Evolutionary conservation across 2,329 filamentous ascomycete species (phyloP).

Genomic region (Hypoxylon sp.): DNA sequence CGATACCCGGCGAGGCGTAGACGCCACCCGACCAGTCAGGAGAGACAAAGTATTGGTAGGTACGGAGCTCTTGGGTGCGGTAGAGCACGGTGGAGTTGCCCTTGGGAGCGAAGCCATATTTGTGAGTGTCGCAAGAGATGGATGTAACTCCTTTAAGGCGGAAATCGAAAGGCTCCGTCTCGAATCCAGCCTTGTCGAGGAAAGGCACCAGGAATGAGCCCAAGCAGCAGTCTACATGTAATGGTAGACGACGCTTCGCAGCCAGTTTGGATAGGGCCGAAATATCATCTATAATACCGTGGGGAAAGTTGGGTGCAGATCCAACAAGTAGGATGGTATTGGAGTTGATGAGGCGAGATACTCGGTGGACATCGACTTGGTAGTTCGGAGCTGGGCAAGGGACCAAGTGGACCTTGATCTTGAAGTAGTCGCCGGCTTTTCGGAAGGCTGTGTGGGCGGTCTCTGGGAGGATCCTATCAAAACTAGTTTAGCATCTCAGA

Average conservation of each 20-base stretch:
- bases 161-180: conserved; percentile 92
- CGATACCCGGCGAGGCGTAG: conserved; percentile 92
- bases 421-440: conserved; percentile 96
- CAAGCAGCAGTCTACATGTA: conserved; percentile 98
- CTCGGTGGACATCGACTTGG: conserved; percentile 84
- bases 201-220: conserved; percentile 95
- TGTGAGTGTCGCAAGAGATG: conserved; percentile 98
- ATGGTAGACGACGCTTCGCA: conserved; percentile 81
- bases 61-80: conserved; percentile 81
- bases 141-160: conserved; percentile 92
- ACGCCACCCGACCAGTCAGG: conserved; percentile 97
- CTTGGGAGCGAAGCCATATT: conserved; percentile 98
- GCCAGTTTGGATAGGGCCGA: conserved; percentile 86
- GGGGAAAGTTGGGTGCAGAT: conserved; percentile 96
- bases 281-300: conserved; percentile 98
- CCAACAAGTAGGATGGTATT: conserved; percentile 96
- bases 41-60: conserved; percentile 96
- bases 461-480: conserved; percentile 85
- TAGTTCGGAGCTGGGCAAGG: conserved; percentile 87
- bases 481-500: conserved; percentile 9
- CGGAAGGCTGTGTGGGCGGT: conserved; percentile 97
- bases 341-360: conserved; percentile 89
- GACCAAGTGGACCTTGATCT: conserved; percentile 93
- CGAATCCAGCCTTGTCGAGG: conserved; percentile 93
- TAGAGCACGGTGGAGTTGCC: conserved; percentile 96